These are phyloP conservation scores for Nakaseomyces uthaithaninus DNA, from an alignment of 1,139 yeast species.

Conservation along the genomic window DNA sequence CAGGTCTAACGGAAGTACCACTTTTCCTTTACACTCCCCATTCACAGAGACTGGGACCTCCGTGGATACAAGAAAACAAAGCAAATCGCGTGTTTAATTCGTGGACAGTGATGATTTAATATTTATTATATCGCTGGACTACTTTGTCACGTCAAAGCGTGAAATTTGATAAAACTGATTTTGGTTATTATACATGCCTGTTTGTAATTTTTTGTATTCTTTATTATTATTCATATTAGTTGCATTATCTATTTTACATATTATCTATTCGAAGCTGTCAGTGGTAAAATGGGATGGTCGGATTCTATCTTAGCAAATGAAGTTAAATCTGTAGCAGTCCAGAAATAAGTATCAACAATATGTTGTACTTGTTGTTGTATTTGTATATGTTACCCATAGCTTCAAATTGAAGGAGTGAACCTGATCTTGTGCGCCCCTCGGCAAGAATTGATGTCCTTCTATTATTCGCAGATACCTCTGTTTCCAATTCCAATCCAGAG, in stretches of 20 bases:
- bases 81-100: no score
- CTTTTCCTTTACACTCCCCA: no score
- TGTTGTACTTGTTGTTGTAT: background rate
- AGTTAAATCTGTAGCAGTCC: background rate
- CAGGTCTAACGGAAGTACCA: no score
- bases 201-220: no score
- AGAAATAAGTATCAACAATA: background rate
- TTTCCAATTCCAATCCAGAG: background rate
- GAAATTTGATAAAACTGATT: no score
- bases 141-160: no score
- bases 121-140: no score
- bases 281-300: background rate
- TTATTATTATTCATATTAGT: no score
- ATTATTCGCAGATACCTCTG: background rate
- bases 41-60: no score
- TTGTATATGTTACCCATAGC: background rate
- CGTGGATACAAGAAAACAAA: no score
- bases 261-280: background rate
- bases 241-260: background rate
- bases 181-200: no score
- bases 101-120: no score
- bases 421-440: constrained; percentile 2
- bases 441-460: constrained; percentile 3
- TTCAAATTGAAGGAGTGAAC: background rate
- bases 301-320: background rate